A percentile compares a stretch with the other conserved stretches of the same genome.
phyloP scores from a whole-genome alignment of 805 yeast genomes.

The Saturnispora ahearnii region DNA sequence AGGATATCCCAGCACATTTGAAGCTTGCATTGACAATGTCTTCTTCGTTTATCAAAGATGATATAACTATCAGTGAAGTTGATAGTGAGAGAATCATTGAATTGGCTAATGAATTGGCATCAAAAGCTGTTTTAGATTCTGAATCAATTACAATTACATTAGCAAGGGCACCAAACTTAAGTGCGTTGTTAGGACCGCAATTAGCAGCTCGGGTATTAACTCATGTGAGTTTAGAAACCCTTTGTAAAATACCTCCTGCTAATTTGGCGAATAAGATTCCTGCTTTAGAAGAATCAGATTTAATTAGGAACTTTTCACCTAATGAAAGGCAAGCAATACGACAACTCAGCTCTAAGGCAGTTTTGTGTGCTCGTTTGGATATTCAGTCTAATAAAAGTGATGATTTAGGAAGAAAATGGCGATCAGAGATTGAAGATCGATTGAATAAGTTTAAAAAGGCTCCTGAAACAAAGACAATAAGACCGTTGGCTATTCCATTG shows the following conservation, averaged over 20 bases:
- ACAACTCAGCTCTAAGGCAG: conserved; percentile 67
- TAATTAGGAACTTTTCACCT: conserved; percentile 33
- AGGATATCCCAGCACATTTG: conserved; percentile 2
- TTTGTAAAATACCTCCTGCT: conserved; percentile 71
- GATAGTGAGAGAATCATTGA: neutral
- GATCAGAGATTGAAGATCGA: conserved; percentile 49
- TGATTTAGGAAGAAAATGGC: conserved; percentile 48
- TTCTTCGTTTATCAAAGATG: neutral
- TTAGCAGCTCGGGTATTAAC: conserved; percentile 68
- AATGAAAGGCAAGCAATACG: conserved; percentile 62
- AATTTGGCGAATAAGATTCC: conserved; percentile 64
- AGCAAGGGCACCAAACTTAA: conserved; percentile 65
- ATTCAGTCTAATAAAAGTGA: conserved; percentile 28
- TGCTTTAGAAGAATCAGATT: conserved; percentile 44
- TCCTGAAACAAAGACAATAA: conserved; percentile 59
- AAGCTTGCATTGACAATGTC: conserved; percentile 4
- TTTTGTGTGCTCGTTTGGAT: conserved; percentile 80
- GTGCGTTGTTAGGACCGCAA: conserved; percentile 61
- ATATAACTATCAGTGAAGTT: neutral
- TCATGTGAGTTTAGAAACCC: conserved; percentile 56
- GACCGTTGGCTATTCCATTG: conserved; percentile 64
- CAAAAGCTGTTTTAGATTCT: neutral
- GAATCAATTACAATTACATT: neutral
- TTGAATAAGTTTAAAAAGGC: conserved; percentile 69
- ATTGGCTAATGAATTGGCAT: neutral